Conservation (phyloP, 345 rosid species). For the Atalantia buxifolia region DNA sequence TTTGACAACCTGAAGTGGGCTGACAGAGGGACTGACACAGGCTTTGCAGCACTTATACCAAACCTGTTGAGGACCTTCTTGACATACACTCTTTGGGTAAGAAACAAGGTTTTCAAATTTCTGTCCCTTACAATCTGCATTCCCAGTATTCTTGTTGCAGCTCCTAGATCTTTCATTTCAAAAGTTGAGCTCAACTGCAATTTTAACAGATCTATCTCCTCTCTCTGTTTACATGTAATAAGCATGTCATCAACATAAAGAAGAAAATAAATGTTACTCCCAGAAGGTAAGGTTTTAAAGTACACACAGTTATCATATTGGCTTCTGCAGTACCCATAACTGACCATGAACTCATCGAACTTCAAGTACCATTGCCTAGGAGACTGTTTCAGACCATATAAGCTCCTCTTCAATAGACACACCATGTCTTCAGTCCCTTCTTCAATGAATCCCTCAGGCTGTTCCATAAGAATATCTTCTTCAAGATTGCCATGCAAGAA, state of each 20-base stretch:
- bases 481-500: background rate
- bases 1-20: background rate
- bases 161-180: no score
- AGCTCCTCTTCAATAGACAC: accelerated
- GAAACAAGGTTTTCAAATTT: no score
- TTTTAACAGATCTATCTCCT: no score
- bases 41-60: background rate
- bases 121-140: no score
- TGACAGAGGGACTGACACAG: accelerated
- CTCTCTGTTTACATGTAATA: no score
- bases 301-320: background rate
- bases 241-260: no score
- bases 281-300: background rate
- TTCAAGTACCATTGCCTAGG: background rate
- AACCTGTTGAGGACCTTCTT: background rate
- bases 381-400: background rate
- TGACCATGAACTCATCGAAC: background rate
- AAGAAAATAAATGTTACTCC: no score
- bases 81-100: accelerated
- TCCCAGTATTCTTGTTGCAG: no score
- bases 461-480: background rate
- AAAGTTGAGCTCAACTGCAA: no score
- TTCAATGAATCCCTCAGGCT: background rate
- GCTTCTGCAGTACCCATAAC: background rate
- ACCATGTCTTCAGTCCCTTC: background rate